Conservation (phyloP, 352 stramenopile genomes). For the Phytophthora tentaculata region DNA sequence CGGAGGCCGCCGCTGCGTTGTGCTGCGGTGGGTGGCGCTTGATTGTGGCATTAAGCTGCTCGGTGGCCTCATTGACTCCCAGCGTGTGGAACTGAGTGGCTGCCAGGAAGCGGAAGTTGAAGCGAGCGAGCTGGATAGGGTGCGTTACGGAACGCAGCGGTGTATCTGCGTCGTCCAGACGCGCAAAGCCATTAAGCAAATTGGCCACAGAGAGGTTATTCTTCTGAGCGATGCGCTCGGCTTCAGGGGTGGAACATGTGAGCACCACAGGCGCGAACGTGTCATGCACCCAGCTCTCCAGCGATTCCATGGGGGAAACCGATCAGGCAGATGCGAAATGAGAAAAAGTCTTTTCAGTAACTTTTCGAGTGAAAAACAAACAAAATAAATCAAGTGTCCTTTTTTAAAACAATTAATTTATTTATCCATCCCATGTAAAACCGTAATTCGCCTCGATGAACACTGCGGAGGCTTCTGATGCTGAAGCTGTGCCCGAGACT, state of each 20-base stretch:
- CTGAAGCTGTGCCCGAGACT: not conserved
- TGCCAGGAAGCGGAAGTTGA: constrained; percentile 82
- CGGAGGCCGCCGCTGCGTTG: constrained; percentile 22
- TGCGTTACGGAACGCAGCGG: constrained; percentile 81
- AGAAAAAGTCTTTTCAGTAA: too few relatives aligned
- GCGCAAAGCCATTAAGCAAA: constrained; percentile 76
- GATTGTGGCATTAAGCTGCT: constrained; percentile 70
- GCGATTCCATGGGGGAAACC: constrained; percentile 72
- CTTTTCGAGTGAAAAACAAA: too few relatives aligned
- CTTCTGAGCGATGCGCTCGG: constrained; percentile 83
- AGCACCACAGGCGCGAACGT: constrained; percentile 83
- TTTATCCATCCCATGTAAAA: too few relatives aligned
- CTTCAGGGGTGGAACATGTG: constrained; percentile 74
- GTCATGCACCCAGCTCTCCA: constrained; percentile 80
- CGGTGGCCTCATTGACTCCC: constrained; percentile 54
- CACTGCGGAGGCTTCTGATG: too few relatives aligned
- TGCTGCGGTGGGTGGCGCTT: constrained; percentile 54
- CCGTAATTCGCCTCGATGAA: too few relatives aligned
- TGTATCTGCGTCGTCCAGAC: constrained; percentile 66
- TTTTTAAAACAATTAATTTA: too few relatives aligned
- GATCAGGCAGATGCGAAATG: too few relatives aligned
- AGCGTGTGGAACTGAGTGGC: constrained; percentile 58
- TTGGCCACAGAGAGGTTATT: constrained; percentile 81
- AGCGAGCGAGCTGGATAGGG: constrained; percentile 61
- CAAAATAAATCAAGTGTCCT: too few relatives aligned